A percentile compares a stretch with the other conserved stretches of the same genome.
phyloP scores from a whole-genome alignment of 2,329 filamentous ascomycete genomes.

The Aspergillus pseudoterreus region DNA sequence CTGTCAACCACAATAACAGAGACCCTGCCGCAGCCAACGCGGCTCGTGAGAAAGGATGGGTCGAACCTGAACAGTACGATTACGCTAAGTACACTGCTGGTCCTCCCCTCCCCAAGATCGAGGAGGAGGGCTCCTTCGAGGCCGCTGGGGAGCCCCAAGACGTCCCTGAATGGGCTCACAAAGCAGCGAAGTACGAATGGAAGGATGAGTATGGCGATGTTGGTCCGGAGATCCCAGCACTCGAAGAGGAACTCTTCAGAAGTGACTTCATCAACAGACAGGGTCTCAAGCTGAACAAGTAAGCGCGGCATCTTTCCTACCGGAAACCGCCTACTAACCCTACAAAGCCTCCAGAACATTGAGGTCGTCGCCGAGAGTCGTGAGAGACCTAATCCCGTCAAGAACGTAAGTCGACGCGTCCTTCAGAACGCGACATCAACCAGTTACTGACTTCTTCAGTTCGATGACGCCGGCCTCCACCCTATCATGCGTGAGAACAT shows the following conservation, averaged over 20 bases:
- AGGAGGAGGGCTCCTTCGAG: slow-evolving; percentile 10
- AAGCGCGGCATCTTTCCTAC: slow-evolving; percentile 27
- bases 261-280: slow-evolving; percentile 48
- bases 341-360: slow-evolving; percentile 43
- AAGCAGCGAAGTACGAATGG: slow-evolving; percentile 75
- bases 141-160: slow-evolving; percentile 15
- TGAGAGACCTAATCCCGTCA: slow-evolving; percentile 46
- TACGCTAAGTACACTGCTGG: slow-evolving; percentile 30
- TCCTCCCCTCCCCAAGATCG: slow-evolving; percentile 6
- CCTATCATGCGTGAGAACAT: slow-evolving; percentile 79
- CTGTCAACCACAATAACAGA: slow-evolving; percentile 12
- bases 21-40: slow-evolving; percentile 25
- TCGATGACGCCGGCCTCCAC: slow-evolving; percentile 77
- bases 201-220: slow-evolving; percentile 82
- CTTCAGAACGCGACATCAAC: not conserved
- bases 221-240: slow-evolving; percentile 63
- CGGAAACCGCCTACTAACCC: slow-evolving; percentile 3
- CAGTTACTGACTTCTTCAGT: slow-evolving; percentile 40
- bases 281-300: slow-evolving; percentile 64
- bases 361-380: slow-evolving; percentile 51
- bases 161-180: slow-evolving; percentile 48
- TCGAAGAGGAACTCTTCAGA: slow-evolving; percentile 74
- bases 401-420: slow-evolving; percentile 40
- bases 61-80: slow-evolving; percentile 32
- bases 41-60: slow-evolving; percentile 40